Evolutionary conservation across 352 stramenopile species (phyloP), one percentile per base, ranked within the genome.

Genomic region (Blastocystis sp.): DNA sequence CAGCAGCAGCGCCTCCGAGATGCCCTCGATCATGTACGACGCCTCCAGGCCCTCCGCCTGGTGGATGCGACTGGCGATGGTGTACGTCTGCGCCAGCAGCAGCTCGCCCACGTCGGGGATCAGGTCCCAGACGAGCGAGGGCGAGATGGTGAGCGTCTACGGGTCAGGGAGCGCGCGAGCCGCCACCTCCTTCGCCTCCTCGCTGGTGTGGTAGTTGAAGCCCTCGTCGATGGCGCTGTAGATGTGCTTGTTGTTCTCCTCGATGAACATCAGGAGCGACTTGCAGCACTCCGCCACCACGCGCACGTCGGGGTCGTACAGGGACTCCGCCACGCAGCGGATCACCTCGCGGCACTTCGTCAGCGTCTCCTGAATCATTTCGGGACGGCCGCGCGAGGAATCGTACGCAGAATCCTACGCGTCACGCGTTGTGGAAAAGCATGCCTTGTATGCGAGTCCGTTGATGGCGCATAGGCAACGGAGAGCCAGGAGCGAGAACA

Each of bases 131-230:
- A 89, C 79, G 12, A 89, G 65, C 0, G 79, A 89, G 29, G 79
- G 79, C 29, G 55, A 77, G 63, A 89, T 89, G 10, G 41, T 89
- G 24, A 89, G 60, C 39, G 67, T 80, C 79, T 89, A 89, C 13
- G 66, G 0, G 37, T 65, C 0, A 79, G 3, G 12, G 6, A 33
- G 2, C 24, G 77, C 1, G 37, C 62, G 13, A 0, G 10, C 3
- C 24, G 41, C 4, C 26, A 89, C 79, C 29, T 89, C 79, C 35
- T 70, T 74, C 10, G 79, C 63, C 41, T 89, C 79, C 60, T 89
- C 79, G 50, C 63, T 80, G 24, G 63, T 89, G 50, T 89, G 79
- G 65, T 80, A 89, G 59, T 89, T 89, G 67, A 89, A 89, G 26
- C 63, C 67, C 29, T 89, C 79, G 41, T 89, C 79, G 33, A 89